Evolutionary conservation across 305 asterid genomes (phyloP), one percentile per base, ranked within the genome.

Genomic region (Solanum aculeatissimum): DNA sequence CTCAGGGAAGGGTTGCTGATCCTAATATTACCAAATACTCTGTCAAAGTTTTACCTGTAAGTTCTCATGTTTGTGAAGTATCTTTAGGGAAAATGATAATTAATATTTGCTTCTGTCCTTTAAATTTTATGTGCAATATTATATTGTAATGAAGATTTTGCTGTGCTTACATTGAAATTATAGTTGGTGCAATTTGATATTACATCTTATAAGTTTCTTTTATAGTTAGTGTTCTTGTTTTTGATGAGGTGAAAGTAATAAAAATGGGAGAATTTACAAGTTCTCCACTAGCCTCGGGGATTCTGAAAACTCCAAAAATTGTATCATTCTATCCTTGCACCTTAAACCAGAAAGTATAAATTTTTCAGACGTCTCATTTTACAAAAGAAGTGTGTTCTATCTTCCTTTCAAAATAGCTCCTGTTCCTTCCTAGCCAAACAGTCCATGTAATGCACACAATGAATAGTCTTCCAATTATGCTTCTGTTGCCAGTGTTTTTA

Each of bases 31-130:
- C 97, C 79, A 95, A 92, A 86, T 96, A 96, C 85, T 86, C 98
- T 4, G 97, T 93, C 74, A 92, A 90, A 90, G 96, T 96, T 86
- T 89, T 96, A 87, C 98, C 98, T 21, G 99, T 96, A 91, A 94
- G 98, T 91, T 85, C 83, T 71, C 66, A 82, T 84, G 77, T 40
- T 71, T 62, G 63, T 49, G 1, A 68, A 23, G 51, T 51, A 58
- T 51, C 80, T 71, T 42, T 54, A 69, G 83, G 29, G 9, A 38
- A 63, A 70, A 45, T 74, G 43, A 77, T 58, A 69, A 29, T 29
- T 19, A 51, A 53, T 32, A 45, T 71, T 23, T 45, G 80, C 69
- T 86, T 40, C 51, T 6, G 43, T 60, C 82, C 81, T 27, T 32
- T n/a, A 78, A 18, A 27, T 78, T 78, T 29, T 78, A 29, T 32